Evolutionary conservation across 495 filamentous ascomycete genomes (phyloP), one percentile per base, ranked within the genome.

Genomic region (Penicillium riverlandense): DNA sequence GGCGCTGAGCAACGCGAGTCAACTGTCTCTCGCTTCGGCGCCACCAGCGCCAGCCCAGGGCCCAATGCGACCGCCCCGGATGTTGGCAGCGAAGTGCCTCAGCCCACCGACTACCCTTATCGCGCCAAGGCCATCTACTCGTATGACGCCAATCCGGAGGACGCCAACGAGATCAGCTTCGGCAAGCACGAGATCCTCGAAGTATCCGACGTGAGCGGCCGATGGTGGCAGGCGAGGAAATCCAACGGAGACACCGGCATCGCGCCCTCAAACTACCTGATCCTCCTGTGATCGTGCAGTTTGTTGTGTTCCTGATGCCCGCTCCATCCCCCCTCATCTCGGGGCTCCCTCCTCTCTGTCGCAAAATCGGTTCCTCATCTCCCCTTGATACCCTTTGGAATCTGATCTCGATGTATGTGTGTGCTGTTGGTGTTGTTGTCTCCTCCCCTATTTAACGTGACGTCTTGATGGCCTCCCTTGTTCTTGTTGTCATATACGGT

Each of bases 221-320:
- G 92, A 66, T 98, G 92, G 92, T 98, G 92, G 92, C 92, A 98
- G 70, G 92, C 92, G 49, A 81, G 88, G 70, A 96, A 97, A 70
- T 79, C 88, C 61, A 96, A 67, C 50, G 92, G 92, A 58, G 90
- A 96, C 54, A 96, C 92, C 40, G 92, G 92, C 53, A 96, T 97
- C 64, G 92, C 92, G 41, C 92, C 92, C 13, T 95, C 88, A 50
- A 98, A 98, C 70, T 98, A 98, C 62, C 75, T 98, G 60, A 96
- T 97, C 64, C 72, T 98, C 57, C 79, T 98, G 80, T 98, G 77
- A 81, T 69, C 40, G 22, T 22, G 22, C 22, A 22, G 41, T 15
- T 22, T 33, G 41, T 39, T 34, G 41, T 49, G 44, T 34, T 39
- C 31, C 9, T 59, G 45, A 57, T 48, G 54, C 50, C 40, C 46